These are phyloP conservation scores for Auriscalpium vulgare DNA, from an alignment of 768 basidiomycete genomes.

Conservation along the genomic window DNA sequence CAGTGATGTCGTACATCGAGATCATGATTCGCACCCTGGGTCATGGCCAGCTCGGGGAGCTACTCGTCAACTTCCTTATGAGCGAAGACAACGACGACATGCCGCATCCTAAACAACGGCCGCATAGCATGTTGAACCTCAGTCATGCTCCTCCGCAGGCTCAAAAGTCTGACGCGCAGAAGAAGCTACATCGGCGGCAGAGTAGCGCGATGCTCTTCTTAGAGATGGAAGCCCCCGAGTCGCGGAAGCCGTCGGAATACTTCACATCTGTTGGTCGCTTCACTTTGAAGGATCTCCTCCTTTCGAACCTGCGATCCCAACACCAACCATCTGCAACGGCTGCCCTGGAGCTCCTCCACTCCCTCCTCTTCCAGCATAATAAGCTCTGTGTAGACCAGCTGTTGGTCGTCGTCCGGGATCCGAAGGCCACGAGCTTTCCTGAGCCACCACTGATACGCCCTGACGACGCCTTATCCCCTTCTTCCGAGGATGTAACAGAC, in stretches of 20 bases:
- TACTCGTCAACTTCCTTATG: conserved; percentile 72
- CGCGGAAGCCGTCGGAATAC: conserved; percentile 67
- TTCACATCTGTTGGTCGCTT: conserved; percentile 84
- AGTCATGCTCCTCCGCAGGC: conserved; percentile 28
- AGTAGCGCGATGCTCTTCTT: conserved; percentile 90
- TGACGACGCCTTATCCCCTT: conserved; percentile 7
- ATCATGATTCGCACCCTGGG: conserved; percentile 74
- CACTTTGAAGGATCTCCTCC: conserved; percentile 82
- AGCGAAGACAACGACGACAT: conserved; percentile 78
- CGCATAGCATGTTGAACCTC: conserved; percentile 35
- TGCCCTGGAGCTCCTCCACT: conserved; percentile 74
- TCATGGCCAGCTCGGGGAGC: conserved; percentile 56
- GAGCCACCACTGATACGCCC: conserved; percentile 38
- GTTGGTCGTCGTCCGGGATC: conserved; percentile 60
- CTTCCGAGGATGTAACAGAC: conserved; percentile 16
- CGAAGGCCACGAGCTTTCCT: conserved; percentile 68
- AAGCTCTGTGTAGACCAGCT: conserved; percentile 57
- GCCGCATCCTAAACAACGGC: conserved; percentile 36
- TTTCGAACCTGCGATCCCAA: conserved; percentile 68
- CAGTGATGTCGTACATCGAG: conserved; percentile 93
- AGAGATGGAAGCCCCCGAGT: conserved; percentile 73
- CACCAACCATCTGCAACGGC: conserved; percentile 61
- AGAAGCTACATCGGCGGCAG: conserved; percentile 53
- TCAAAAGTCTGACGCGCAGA: conserved; percentile 30
- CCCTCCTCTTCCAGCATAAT: conserved; percentile 66